A percentile compares a stretch with the other conserved stretches of the same genome.
phyloP scores from a whole-genome alignment of 805 yeast species.

The Priceomyces castillae region DNA sequence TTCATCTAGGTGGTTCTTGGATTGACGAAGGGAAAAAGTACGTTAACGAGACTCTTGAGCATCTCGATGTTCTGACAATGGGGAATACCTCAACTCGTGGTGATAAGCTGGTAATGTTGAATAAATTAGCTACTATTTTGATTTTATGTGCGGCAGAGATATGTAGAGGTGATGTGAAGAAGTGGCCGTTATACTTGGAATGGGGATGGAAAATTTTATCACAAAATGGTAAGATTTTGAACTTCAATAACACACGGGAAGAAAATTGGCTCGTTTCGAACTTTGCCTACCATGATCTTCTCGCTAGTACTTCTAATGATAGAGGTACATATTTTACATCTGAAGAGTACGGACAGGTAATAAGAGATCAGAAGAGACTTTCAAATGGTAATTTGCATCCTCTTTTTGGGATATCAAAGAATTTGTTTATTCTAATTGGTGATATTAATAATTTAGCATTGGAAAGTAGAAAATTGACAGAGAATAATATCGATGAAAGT shows the following conservation, averaged over 20 bases:
- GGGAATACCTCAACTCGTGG: conserved; percentile 11
- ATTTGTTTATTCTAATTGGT: conserved; percentile 63
- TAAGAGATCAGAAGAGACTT: conserved; percentile 33
- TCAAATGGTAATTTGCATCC: conserved; percentile 57
- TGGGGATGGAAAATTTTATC: conserved; percentile 64
- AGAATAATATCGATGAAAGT: conserved; percentile 8
- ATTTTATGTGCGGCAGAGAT: conserved; percentile 78
- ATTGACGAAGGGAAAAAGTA: conserved; percentile 48
- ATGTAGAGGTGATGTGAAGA: conserved; percentile 75
- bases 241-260: conserved; percentile 50
- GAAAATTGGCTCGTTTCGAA: conserved; percentile 73
- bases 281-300: conserved; percentile 77
- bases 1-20: conserved; percentile 47
- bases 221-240: conserved; percentile 61
- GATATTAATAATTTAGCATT: conserved; percentile 62
- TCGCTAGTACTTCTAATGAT: conserved; percentile 58
- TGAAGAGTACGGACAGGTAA: conserved; percentile 55
- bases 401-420: conserved; percentile 68
- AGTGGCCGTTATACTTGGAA: conserved; percentile 67
- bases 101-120: conserved; percentile 34
- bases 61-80: conserved; percentile 33
- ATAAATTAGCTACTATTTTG: conserved; percentile 61
- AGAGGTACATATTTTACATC: conserved; percentile 65
- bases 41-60: conserved; percentile 46
- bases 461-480: conserved; percentile 39